These are phyloP conservation scores for Tetracentron sinense DNA, from an alignment of 164 flowering plant genomes.

Conservation along the genomic window DNA sequence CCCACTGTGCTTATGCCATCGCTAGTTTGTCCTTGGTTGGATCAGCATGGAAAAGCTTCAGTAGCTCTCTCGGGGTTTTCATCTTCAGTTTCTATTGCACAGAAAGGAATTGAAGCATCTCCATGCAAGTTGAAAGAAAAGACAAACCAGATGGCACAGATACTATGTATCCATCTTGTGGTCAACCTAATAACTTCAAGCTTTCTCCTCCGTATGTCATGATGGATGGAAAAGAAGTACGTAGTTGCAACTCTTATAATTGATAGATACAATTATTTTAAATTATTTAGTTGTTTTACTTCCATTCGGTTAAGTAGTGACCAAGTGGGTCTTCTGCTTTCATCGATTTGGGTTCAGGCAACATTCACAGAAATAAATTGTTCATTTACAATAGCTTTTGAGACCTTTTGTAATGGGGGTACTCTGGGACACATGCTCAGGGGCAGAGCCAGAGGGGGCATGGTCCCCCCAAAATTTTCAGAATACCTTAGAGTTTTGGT, in stretches of 20 bases:
- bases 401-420: too few species aligned
- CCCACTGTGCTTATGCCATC: slow-evolving; percentile 82
- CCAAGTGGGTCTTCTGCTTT: slow-evolving; percentile 80
- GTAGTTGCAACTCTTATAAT: slow-evolving; percentile 3
- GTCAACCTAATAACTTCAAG: slow-evolving; percentile 38
- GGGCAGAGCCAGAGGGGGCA: too few species aligned
- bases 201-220: slow-evolving; percentile 18
- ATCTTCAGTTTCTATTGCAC: slow-evolving; percentile 17
- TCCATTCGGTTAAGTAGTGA: slow-evolving; percentile 75
- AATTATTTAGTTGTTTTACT: slow-evolving; percentile 18
- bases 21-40: slow-evolving; percentile 31
- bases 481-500: too few species aligned
- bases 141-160: slow-evolving; percentile 13
- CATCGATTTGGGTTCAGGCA: slow-evolving; percentile 90
- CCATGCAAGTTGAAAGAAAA: slow-evolving; percentile 23
- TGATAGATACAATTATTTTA: too few species aligned
- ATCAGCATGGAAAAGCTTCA: slow-evolving; percentile 23
- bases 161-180: slow-evolving; percentile 21
- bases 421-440: too few species aligned
- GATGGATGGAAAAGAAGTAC: slow-evolving; percentile 39
- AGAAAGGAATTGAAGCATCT: slow-evolving; percentile 27
- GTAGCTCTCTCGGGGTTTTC: slow-evolving; percentile 19
- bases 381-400: too few species aligned
- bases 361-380: slow-evolving; percentile 49
- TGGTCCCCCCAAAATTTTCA: too few species aligned